phyloP scores from a whole-genome alignment of 1,284 basidiomycete species.

The Puccinia polysora region DNA sequence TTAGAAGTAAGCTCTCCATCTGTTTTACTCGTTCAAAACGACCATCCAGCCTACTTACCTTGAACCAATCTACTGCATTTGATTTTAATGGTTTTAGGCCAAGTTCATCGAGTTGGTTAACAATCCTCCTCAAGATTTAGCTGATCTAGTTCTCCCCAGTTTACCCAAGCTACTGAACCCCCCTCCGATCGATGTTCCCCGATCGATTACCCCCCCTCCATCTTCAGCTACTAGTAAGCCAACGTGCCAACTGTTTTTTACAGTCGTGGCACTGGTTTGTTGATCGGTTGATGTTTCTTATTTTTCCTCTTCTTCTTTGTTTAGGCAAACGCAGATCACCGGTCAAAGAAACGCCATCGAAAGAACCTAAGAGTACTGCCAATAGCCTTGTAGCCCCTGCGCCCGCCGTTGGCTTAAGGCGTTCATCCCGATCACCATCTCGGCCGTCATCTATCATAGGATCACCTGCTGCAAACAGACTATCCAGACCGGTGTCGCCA shows the following conservation, averaged over 20 bases:
- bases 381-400: background rate
- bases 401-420: background rate
- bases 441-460: constrained; percentile 16
- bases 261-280: background rate
- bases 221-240: too few species aligned
- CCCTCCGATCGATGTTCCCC: background rate
- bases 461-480: background rate
- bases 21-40: background rate
- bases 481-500: constrained; percentile 1
- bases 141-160: background rate
- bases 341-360: constrained; percentile 1
- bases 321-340: constrained; percentile 7
- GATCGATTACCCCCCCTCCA: background rate
- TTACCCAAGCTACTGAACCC: background rate
- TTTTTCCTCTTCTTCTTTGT: background rate
- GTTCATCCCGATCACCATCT: constrained; percentile 36
- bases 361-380: background rate
- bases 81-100: background rate
- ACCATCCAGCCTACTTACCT: background rate
- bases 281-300: background rate
- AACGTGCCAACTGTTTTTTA: too few species aligned
- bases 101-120: constrained; percentile 22
- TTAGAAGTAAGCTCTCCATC: constrained; percentile 45
- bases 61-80: background rate
- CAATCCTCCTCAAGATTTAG: constrained; percentile 18